A percentile compares a stretch with the other conserved stretches of the same genome.
Evolutionary conservation across 2,329 filamentous ascomycete species (phyloP).

Genomic region (Setomelanomma holmii): DNA sequence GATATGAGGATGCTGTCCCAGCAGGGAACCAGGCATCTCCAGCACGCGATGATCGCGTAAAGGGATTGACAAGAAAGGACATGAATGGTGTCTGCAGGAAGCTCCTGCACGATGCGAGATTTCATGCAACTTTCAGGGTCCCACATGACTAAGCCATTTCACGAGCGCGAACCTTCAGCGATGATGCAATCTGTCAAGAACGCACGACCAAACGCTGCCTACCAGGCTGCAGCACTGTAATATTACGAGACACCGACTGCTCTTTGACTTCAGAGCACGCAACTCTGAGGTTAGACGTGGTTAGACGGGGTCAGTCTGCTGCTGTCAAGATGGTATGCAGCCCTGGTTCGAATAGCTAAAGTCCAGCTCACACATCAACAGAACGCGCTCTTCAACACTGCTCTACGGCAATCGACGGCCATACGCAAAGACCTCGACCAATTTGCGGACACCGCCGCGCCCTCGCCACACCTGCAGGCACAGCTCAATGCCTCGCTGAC

Average conservation of each 20-base stretch:
- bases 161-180: conserved; percentile 12
- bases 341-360: not conserved
- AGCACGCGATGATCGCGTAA: conserved; percentile 26
- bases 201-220: conserved; percentile 23
- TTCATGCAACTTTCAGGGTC: no score
- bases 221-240: conserved; percentile 27
- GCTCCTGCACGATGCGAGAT: not conserved
- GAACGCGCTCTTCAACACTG: conserved; percentile 87
- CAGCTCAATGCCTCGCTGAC: conserved; percentile 63
- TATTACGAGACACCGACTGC: no score
- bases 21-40: conserved; percentile 34
- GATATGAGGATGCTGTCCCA: conserved; percentile 26
- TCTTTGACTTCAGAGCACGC: no score
- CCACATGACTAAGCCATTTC: conserved; percentile 3
- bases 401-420: conserved; percentile 81
- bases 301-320: not conserved
- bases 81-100: conserved; percentile 2
- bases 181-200: conserved; percentile 46
- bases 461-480: conserved; percentile 68
- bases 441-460: conserved; percentile 66
- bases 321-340: conserved; percentile 27
- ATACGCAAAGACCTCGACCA: conserved; percentile 78
- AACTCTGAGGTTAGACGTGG: not conserved
- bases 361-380: conserved; percentile 46
- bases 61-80: conserved; percentile 30